Conservation (phyloP, 2,329 filamentous ascomycete species). For the Xylaria sp. region DNA sequence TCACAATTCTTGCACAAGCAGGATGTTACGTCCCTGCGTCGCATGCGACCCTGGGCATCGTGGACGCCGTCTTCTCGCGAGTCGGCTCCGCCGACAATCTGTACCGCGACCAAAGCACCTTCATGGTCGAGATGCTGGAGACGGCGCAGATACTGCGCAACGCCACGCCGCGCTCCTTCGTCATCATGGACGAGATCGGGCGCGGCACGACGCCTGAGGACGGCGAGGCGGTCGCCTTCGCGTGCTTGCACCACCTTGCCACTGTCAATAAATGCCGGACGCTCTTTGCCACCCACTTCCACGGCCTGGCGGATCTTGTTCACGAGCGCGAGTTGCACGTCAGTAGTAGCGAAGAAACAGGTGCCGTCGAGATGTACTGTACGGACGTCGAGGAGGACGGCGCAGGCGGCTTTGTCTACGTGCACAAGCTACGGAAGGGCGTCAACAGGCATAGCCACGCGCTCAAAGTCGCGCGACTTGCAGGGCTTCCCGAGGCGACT, state of each 20-base stretch:
- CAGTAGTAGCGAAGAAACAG: slow-evolving; percentile 46
- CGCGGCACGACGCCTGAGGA: slow-evolving; percentile 94
- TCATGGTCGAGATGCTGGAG: slow-evolving; percentile 99
- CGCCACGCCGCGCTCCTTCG: slow-evolving; percentile 86
- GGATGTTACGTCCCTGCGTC: slow-evolving; percentile 92
- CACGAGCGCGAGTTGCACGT: slow-evolving; percentile 58
- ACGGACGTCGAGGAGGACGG: slow-evolving; percentile 86
- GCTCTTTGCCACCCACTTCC: slow-evolving; percentile 96
- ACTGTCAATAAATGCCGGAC: slow-evolving; percentile 80
- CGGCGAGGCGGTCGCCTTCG: slow-evolving; percentile 89
- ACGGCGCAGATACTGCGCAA: slow-evolving; percentile 89
- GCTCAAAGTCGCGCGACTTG: slow-evolving; percentile 90
- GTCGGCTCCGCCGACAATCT: slow-evolving; percentile 94
- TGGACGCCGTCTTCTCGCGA: slow-evolving; percentile 96
- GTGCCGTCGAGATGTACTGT: slow-evolving; percentile 78
- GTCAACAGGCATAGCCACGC: slow-evolving; percentile 91
- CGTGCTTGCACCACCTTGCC: slow-evolving; percentile 85
- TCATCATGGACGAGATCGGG: slow-evolving; percentile 98
- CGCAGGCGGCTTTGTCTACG: slow-evolving; percentile 80
- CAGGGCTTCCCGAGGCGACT: slow-evolving; percentile 80
- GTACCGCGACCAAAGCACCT: slow-evolving; percentile 94
- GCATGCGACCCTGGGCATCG: slow-evolving; percentile 85
- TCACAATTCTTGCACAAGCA: slow-evolving; percentile 91
- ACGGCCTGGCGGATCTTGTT: slow-evolving; percentile 83
- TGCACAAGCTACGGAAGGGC: slow-evolving; percentile 83